A percentile compares a stretch with the other conserved stretches of the same genome.
These are phyloP conservation scores for Hypomyces perniciosus DNA, from an alignment of 2,329 filamentous ascomycete genomes.

Conservation along the genomic window DNA sequence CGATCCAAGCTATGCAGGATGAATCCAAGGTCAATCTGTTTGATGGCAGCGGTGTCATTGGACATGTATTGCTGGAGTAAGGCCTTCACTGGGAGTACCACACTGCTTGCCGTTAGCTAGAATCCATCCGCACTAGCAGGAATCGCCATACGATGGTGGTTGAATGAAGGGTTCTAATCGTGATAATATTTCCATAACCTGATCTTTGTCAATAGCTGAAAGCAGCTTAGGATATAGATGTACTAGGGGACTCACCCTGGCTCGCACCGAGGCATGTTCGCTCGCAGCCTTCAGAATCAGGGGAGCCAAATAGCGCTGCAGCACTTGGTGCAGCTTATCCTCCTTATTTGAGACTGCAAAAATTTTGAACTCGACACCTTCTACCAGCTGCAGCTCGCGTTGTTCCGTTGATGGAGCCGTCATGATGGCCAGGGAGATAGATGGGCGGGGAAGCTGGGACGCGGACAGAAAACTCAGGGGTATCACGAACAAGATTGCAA, in stretches of 20 bases:
- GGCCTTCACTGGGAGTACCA: constrained; percentile 77
- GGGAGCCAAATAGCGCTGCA: constrained; percentile 74
- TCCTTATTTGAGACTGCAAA: constrained; percentile 74
- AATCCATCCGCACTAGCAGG: background rate
- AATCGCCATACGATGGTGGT: constrained; percentile 37
- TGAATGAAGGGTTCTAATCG: constrained; percentile 51
- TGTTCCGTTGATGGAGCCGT: constrained; percentile 44
- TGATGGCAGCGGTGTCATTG: constrained; percentile 64
- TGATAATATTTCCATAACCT: constrained; percentile 47
- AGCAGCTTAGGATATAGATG: background rate
- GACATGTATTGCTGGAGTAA: constrained; percentile 86
- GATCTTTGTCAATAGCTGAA: constrained; percentile 2
- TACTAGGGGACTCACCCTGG: constrained; percentile 49
- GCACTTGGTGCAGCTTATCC: constrained; percentile 68
- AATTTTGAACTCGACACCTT: constrained; percentile 80
- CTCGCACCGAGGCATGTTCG: constrained; percentile 70
- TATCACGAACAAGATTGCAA: background rate
- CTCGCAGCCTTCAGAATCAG: constrained; percentile 83
- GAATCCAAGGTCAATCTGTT: constrained; percentile 83
- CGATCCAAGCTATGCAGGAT: constrained; percentile 70
- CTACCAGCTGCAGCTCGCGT: constrained; percentile 74
- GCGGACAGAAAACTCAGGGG: background rate
- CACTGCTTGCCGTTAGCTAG: constrained; percentile 30
- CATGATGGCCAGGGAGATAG: constrained; percentile 23
- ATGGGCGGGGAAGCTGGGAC: constrained; percentile 1